Conservation (phyloP, 108 stramenopile species). For the Mayamaea pseudoterrestris region DNA sequence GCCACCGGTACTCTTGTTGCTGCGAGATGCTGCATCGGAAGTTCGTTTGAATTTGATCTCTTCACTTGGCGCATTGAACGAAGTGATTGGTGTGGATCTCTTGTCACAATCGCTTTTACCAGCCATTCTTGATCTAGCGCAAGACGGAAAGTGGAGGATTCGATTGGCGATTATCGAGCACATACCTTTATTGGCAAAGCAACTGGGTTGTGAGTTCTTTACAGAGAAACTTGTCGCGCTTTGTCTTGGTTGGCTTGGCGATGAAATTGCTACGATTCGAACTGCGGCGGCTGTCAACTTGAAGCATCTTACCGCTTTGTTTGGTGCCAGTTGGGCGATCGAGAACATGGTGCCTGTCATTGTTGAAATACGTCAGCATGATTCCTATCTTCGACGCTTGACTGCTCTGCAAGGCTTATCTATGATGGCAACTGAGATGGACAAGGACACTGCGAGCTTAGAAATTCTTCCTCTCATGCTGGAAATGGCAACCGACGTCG, state of each 20-base stretch:
- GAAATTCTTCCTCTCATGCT: conserved; percentile 84
- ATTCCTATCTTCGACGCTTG: conserved; percentile 77
- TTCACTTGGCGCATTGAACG: conserved; percentile 80
- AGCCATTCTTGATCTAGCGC: conserved; percentile 91
- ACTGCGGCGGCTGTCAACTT: conserved; percentile 85
- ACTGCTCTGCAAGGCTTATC: conserved; percentile 85
- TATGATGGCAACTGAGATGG: conserved; percentile 67
- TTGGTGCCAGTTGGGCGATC: conserved; percentile 91
- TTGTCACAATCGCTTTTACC: conserved; percentile 90
- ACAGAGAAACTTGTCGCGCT: conserved; percentile 63
- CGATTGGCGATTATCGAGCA: conserved; percentile 92
- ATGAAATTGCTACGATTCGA: conserved; percentile 87
- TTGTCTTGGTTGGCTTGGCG: conserved; percentile 91
- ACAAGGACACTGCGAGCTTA: conserved; percentile 28
- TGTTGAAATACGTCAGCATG: conserved; percentile 52
- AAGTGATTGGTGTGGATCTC: conserved; percentile 90
- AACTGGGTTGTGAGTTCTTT: conserved; percentile 88
- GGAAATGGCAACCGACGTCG: conserved; percentile 87
- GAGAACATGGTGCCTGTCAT: conserved; percentile 80
- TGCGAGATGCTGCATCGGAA: conserved; percentile 87
- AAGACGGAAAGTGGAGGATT: conserved; percentile 96
- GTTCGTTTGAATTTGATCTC: conserved; percentile 95
- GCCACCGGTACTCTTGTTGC: conserved; percentile 87
- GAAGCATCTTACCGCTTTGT: conserved; percentile 62
- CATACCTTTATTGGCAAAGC: conserved; percentile 86